Evolutionary conservation across 2,329 filamentous ascomycete species (phyloP), one percentile per base, ranked within the genome.

Genomic region (Aureobasidium sp.): DNA sequence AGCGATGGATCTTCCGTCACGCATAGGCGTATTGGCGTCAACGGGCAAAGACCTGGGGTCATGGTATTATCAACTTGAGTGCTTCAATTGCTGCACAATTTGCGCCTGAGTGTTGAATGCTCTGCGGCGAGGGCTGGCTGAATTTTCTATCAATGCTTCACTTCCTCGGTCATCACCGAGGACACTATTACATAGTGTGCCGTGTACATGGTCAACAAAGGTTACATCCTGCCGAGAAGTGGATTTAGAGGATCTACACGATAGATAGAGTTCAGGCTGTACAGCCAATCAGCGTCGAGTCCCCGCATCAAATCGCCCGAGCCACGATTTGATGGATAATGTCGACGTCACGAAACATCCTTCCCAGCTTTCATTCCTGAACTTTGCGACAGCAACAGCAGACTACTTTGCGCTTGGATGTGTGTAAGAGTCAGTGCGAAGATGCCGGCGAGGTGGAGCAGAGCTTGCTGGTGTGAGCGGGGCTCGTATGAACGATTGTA

Each of bases 191-290:
- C 20, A 27, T 39, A 32, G 26, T 32, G 23, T 55, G 52, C 36
- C 52, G 37, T 29, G 15, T 42, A 55, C 26, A 37, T 32, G 37
- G 37, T 32, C 27, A 23, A 17, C 7, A 23, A 57, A n/a, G 8
- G 53, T 46, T 46, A 41, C 53, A 15, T 34, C 29, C 12, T 46
- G 23, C 53, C 15, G 39, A 41, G 27, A 36, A 42, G 52, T 46
- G 53, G 53, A 44, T 36, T 46, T 6, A 44, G 12, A 46, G 12
- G 53, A 57, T 57, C 39, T 57, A 46, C 53, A 57, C 27, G 37
- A 57, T 57, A 34, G 53, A 57, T 46, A 46, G 20, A 57, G 53
- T 46, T 46, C 23, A 17, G 10, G 10, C 15, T 5, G n/a, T 6
- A 15, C 6, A n/a, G 15, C 53, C 53, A 57, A 57, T 57, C 53